These are phyloP conservation scores for Monosporascus cannonballus DNA, from an alignment of 2,329 filamentous ascomycete genomes.

Conservation along the genomic window DNA sequence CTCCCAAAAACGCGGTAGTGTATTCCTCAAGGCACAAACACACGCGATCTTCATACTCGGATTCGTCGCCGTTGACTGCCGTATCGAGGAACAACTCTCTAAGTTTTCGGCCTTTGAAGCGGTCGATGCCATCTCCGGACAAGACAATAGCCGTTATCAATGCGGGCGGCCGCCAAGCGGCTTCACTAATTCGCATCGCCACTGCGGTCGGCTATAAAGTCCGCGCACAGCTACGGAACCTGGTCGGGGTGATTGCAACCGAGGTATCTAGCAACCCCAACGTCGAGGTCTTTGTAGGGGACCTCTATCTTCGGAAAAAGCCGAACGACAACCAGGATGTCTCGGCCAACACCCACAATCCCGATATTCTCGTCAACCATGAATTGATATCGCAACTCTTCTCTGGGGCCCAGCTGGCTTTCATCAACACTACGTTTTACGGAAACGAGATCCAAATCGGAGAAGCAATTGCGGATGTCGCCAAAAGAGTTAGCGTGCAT, in stretches of 20 bases:
- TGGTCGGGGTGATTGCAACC: constrained; percentile 79
- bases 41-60: constrained; percentile 56
- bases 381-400: constrained; percentile 73
- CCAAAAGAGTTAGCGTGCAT: constrained; percentile 74
- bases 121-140: constrained; percentile 51
- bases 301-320: constrained; percentile 53
- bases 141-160: constrained; percentile 95
- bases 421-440: constrained; percentile 97
- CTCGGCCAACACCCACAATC: constrained; percentile 59
- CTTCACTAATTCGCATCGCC: constrained; percentile 89
- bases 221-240: constrained; percentile 82
- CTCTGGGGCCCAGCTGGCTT: constrained; percentile 77
- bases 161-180: constrained; percentile 89
- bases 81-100: constrained; percentile 54
- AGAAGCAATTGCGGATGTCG: constrained; percentile 80
- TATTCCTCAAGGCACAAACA: constrained; percentile 47
- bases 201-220: constrained; percentile 91
- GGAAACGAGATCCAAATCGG: constrained; percentile 91
- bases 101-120: constrained; percentile 55
- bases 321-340: constrained; percentile 55
- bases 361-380: constrained; percentile 62
- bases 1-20: constrained; percentile 16
- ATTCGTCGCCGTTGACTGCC: constrained; percentile 45
- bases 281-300: constrained; percentile 58
- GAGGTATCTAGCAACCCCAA: constrained; percentile 81